Base-by-base conservation (phyloP, 345 rosid species). In the Eucalyptus guilfoylei region DNA sequence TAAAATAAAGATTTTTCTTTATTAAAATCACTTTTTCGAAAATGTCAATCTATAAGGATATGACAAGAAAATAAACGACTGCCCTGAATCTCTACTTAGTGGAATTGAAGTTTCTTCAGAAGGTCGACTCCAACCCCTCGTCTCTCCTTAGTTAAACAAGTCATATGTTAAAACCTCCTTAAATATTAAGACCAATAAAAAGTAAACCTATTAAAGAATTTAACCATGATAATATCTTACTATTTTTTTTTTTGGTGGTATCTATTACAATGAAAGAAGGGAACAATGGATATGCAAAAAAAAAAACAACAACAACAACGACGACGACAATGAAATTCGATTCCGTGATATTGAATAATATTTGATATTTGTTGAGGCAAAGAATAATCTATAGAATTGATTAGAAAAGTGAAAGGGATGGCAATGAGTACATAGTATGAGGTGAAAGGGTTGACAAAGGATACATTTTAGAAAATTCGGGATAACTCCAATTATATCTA, bases 381-480 rank as follows among this genome's bases (percentile, higher is more conserved):
- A 52, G 24, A 52, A 52, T 52, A 52, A 52, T 52, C 24, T 52
- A 52, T 8, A 8, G 1, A 52, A 52, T 52, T 19, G 58, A 52
- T 52, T 52, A 52, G 24, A 52, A 19, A 52, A 52, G 10, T 52
- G 55, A 52, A 52, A 3, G 24, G 9, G 24, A 19, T 52, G 24
- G 24, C 24, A 23, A 23, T 8, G 37, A 64, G 76, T n/a, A 64
- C 37, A 14, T 64, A 64, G 19, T 15, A n/a, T n/a, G 76, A 64
- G 9, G 37, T 64, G 76, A 64, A 30, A 4, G 3, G 37, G 3
- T 14, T 64, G 76, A 32, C 37, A 64, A 30, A 64, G 37, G 17
- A 30, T 64, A 64, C 5, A 7, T 4, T 60, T n/a, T n/a, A 21
- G 11, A 40, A 37, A 17, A 28, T 24, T 9, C 1, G 0, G 30